Evolutionary conservation across 106 monocot species (phyloP), one percentile per base, ranked within the genome.

Genomic region (Agapanthus africanus): DNA sequence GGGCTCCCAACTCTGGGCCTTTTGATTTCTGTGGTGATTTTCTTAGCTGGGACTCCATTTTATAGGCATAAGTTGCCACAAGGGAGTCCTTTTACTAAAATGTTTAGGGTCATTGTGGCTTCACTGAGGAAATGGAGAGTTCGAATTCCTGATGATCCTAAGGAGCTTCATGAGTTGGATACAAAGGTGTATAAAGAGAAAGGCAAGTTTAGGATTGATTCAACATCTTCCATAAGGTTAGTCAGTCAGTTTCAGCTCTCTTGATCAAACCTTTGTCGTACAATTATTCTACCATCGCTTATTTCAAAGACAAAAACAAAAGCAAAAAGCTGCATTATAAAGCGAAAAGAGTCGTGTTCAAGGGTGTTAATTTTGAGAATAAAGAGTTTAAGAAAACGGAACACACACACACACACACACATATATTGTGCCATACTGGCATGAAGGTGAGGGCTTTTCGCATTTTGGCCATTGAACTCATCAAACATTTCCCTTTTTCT

Each of bases 21-120:
- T 11, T 0, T 54, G 21, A 31, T 79, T 38, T 79, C 79, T 11
- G 23, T 74, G 2, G 2, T 11, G 0, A 79, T 79, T 39, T 79
- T 79, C 65, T 37, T 74, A 22, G 54, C 44, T 0, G 79, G 79
- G 33, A 79, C 79, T 4, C 73, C 62, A 21, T 56, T 74, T 37
- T 79, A 79, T 22, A 61, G 79, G 54, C 79, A 79, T 60, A 79
- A 56, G 60, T 0, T 73, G 38, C 73, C 78, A 8, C 73, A 73
- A 34, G 78, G 78, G 0, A 79, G 78, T 35, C 68, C 78, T n/a
- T 68, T 79, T 54, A 69, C 51, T 14, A 60, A 32, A 47, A 79
- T 79, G 78, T 66, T 51, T 2, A 79, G 52, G 68, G 78, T 79
- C 16, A 31, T 68, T 11, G 73, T 69, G 38, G 78, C 78, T 31